Evolutionary conservation across 805 yeast species (phyloP).

Genomic region (Starmerella ratchasimensis): DNA sequence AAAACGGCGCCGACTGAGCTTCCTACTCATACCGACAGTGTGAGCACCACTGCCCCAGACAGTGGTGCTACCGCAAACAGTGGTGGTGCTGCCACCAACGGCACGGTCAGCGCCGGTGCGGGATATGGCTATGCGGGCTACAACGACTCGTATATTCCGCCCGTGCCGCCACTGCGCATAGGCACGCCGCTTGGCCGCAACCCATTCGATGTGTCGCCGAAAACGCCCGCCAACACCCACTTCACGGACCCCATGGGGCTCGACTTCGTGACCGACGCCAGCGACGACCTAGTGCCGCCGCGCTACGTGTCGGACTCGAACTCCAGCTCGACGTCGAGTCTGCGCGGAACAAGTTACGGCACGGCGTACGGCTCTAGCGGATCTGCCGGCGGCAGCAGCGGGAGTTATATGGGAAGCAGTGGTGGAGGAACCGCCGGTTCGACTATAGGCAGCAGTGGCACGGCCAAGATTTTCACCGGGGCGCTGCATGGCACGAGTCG

Average conservation of each 20-base stretch:
- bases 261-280: too few species aligned
- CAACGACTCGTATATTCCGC: not conserved
- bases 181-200: conserved; percentile 10
- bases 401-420: too few species aligned
- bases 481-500: too few species aligned
- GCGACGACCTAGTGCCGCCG: not conserved
- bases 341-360: too few species aligned
- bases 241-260: too few species aligned
- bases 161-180: conserved; percentile 9
- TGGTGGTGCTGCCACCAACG: not conserved
- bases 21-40: too few species aligned
- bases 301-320: not conserved
- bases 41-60: too few species aligned
- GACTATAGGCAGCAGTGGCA: too few species aligned
- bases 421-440: too few species aligned
- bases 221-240: conserved; percentile 2
- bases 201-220: conserved; percentile 1
- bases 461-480: too few species aligned
- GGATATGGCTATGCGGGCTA: not conserved
- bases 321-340: not conserved
- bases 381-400: too few species aligned
- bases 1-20: not conserved
- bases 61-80: not conserved
- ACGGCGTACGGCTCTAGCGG: too few species aligned
- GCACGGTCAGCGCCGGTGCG: not conserved